Evolutionary conservation across 768 basidiomycete genomes (phyloP).

Genomic region (Russula vinacea): DNA sequence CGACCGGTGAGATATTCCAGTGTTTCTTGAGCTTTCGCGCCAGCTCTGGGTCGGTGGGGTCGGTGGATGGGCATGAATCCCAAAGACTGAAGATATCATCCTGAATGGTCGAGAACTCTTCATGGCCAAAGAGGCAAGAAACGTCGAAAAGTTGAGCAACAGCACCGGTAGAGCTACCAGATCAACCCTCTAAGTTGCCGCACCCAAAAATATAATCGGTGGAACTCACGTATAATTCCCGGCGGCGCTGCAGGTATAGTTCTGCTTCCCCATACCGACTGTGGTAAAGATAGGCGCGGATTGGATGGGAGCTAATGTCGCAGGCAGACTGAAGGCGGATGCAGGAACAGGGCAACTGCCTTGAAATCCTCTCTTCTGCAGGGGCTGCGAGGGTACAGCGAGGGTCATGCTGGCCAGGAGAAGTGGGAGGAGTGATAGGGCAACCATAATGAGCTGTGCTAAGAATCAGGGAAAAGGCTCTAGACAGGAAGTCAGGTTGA

Average conservation of each 20-base stretch:
- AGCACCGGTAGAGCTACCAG: constrained; percentile 23
- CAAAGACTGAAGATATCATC: not conserved
- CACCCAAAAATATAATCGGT: too few species aligned
- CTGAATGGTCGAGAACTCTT: constrained; percentile 10
- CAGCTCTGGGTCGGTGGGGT: not conserved
- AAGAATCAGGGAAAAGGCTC: not conserved
- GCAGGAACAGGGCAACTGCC: not conserved
- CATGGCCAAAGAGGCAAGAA: not conserved
- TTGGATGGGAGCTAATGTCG: not conserved
- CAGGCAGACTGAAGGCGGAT: not conserved
- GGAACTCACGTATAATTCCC: constrained; percentile 17
- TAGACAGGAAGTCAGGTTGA: not conserved
- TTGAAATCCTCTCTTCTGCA: not conserved
- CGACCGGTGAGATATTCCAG: not conserved
- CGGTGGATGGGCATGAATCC: not conserved
- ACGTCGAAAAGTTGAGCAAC: constrained; percentile 25
- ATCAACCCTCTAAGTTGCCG: not conserved
- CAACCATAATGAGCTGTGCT: constrained; percentile 3
- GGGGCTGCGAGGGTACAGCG: constrained; percentile 9
- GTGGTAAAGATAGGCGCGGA: not conserved
- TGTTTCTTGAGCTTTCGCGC: not conserved
- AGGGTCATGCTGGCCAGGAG: not conserved
- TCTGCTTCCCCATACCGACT: constrained; percentile 9
- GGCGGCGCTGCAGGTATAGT: constrained; percentile 10
- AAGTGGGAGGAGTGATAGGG: not conserved